These are phyloP conservation scores for Secale cereale DNA, from an alignment of 176 grass and related monocot genomes.

Conservation along the genomic window DNA sequence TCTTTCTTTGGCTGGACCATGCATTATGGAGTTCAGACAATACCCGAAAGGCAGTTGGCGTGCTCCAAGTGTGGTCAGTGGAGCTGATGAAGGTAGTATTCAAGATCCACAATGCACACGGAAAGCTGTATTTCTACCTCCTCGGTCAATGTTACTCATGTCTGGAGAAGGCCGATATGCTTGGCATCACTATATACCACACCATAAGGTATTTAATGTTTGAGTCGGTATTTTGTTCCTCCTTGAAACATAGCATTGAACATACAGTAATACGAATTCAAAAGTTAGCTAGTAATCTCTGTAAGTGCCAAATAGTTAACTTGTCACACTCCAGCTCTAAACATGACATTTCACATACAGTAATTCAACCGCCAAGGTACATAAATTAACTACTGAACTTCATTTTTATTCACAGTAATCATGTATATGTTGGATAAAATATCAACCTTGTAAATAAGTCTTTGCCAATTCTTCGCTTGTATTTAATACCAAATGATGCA, in stretches of 20 bases:
- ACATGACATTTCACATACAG: neutral
- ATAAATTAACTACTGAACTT: too few relatives aligned
- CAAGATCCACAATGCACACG: slow-evolving; percentile 41
- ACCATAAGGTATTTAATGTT: slow-evolving; percentile 73
- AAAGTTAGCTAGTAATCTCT: neutral
- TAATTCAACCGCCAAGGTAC: neutral
- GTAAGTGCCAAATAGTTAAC: neutral
- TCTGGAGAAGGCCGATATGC: slow-evolving; percentile 93
- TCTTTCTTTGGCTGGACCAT: slow-evolving; percentile 83
- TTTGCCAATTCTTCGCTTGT: neutral
- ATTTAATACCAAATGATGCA: slow-evolving; percentile 12
- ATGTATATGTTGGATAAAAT: neutral
- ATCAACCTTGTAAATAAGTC: neutral
- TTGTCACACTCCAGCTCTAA: neutral
- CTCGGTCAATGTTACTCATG: slow-evolving; percentile 83
- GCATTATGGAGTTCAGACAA: slow-evolving; percentile 96
- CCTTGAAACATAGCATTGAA: neutral
- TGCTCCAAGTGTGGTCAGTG: slow-evolving; percentile 45
- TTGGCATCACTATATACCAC: slow-evolving; percentile 99
- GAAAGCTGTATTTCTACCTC: slow-evolving; percentile 81
- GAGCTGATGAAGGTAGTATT: slow-evolving; percentile 37
- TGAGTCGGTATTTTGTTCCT: neutral
- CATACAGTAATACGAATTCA: neutral
- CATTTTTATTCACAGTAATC: neutral
- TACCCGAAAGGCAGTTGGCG: slow-evolving; percentile 63